phyloP scores from a whole-genome alignment of 306 rosid genomes.

The Cucumis cinereus region DNA sequence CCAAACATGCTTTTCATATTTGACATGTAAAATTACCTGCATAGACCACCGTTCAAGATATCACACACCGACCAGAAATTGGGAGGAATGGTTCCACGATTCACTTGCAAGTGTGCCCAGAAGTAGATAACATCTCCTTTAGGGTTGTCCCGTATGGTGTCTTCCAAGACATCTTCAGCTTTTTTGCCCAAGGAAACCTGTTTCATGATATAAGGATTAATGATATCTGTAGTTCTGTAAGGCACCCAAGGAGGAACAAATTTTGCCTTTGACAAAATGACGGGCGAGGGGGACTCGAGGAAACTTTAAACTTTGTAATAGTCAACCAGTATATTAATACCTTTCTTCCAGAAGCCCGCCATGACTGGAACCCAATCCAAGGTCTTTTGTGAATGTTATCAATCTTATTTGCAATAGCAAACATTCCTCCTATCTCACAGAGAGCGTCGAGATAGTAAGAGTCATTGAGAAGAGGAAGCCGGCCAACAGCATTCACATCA shows the following conservation, averaged over 20 bases:
- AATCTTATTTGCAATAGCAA: conserved; percentile 77
- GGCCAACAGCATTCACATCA: conserved; percentile 78
- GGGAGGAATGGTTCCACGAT: conserved; percentile 39
- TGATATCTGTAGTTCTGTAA: not conserved
- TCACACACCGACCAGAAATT: conserved; percentile 94
- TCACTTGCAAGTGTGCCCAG: conserved; percentile 67
- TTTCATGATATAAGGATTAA: conserved; percentile 19
- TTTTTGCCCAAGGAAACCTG: conserved; percentile 58
- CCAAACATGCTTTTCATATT: not conserved
- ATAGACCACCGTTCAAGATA: conserved; percentile 78
- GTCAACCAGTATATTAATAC: conserved; percentile 40
- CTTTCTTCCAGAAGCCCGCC: conserved; percentile 99
- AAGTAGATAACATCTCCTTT: conserved; percentile 75
- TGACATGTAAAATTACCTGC: conserved; percentile 46
- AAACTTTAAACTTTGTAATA: not conserved
- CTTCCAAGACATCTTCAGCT: conserved; percentile 68
- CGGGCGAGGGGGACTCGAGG: not conserved
- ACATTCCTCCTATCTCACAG: conserved; percentile 95
- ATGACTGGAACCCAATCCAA: conserved; percentile 98
- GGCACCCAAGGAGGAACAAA: not conserved
- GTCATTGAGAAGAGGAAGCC: conserved; percentile 66
- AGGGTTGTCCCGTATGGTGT: conserved; percentile 39
- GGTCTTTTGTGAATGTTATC: conserved; percentile 79
- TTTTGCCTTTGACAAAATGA: not conserved
- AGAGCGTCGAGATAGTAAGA: conserved; percentile 56